These are phyloP conservation scores for Phoma herbarum DNA, from an alignment of 2,329 filamentous ascomycete genomes.

Conservation along the genomic window DNA sequence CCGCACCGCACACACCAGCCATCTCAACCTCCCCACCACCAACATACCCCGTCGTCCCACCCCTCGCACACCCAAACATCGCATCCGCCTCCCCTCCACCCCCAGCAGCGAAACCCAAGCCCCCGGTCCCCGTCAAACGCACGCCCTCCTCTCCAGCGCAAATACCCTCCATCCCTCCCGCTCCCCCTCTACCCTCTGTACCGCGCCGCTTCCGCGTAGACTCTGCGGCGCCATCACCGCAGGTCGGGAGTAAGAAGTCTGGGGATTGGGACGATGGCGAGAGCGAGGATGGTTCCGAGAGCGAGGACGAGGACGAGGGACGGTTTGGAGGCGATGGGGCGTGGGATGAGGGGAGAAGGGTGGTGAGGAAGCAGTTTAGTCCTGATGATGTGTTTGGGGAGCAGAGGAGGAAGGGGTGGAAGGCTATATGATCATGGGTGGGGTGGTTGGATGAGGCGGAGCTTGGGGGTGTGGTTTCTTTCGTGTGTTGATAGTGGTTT, in stretches of 20 bases:
- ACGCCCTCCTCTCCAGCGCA: neutral
- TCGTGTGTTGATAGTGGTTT: too few species aligned
- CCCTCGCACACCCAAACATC: neutral
- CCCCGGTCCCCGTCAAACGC: slow-evolving; percentile 4
- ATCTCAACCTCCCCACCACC: neutral
- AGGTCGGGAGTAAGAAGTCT: neutral
- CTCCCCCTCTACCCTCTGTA: neutral
- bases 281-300: too few species aligned
- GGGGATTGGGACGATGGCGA: neutral
- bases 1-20: neutral
- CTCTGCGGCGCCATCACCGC: neutral
- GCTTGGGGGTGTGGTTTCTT: too few species aligned
- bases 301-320: neutral
- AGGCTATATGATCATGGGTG: neutral
- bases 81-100: neutral
- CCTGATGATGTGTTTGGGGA: slow-evolving; percentile 6
- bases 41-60: slow-evolving; percentile 3
- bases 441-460: too few species aligned
- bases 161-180: neutral
- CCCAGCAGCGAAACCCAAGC: neutral
- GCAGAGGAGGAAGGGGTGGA: slow-evolving; percentile 13
- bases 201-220: slow-evolving; percentile 1
- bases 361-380: neutral
- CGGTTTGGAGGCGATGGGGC: neutral
- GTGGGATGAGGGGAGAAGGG: neutral